A percentile compares a stretch with the other conserved stretches of the same genome.
These are phyloP conservation scores for Ceratocystis huliohia DNA, from an alignment of 2,329 filamentous ascomycete genomes.

Conservation along the genomic window DNA sequence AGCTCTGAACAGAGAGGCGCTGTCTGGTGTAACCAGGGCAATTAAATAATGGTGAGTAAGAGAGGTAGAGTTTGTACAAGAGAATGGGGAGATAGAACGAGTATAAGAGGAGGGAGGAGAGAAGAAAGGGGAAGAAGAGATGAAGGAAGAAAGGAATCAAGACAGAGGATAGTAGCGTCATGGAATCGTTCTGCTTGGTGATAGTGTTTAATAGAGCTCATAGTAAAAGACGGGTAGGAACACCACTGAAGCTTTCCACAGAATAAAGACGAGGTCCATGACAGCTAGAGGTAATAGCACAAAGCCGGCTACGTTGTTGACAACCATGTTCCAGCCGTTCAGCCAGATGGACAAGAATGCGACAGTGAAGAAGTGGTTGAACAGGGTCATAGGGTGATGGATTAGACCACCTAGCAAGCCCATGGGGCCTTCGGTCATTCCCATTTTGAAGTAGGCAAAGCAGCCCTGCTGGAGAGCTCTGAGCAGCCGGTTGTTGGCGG, in stretches of 20 bases:
- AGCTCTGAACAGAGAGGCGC: neutral
- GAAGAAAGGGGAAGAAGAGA: neutral
- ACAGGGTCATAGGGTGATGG: conserved; percentile 60
- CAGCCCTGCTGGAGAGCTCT: conserved; percentile 75
- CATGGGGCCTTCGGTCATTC: conserved; percentile 63
- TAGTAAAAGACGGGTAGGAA: conserved; percentile 70
- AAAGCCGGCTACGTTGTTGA: conserved; percentile 36
- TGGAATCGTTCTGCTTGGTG: neutral
- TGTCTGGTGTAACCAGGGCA: neutral
- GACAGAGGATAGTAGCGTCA: neutral
- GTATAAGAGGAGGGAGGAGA: neutral
- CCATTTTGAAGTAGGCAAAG: conserved; percentile 78
- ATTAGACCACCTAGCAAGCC: conserved; percentile 74
- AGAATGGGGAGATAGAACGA: neutral
- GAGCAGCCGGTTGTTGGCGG: conserved; percentile 66
- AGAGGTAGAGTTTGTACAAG: conserved; percentile 3
- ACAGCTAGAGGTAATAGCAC: conserved; percentile 52
- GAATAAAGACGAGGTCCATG: conserved; percentile 53
- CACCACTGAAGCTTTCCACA: conserved; percentile 69
- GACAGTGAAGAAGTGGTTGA: conserved; percentile 90
- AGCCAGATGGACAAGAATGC: conserved; percentile 78
- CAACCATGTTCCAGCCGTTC: conserved; percentile 32
- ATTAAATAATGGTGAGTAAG: neutral
- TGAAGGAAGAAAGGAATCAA: neutral
- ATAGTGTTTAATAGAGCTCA: conserved; percentile 37